phyloP scores from a whole-genome alignment of 768 basidiomycete species.

The Piloderma croceum region DNA sequence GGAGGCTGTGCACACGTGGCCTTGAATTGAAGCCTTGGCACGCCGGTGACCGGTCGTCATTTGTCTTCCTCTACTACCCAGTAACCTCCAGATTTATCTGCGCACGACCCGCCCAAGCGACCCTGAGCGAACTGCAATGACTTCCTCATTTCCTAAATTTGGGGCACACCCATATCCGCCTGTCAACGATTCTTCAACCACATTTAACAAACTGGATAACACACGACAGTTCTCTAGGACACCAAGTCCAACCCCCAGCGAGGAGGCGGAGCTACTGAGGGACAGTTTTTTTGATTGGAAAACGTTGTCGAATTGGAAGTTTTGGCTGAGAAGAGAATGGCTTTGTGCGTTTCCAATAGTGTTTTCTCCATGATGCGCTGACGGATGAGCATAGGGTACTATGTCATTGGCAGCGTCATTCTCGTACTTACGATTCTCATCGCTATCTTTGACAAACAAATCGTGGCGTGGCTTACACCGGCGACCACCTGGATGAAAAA shows the following conservation, averaged over 20 bases:
- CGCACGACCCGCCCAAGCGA: no score
- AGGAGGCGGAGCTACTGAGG: conserved; percentile 35
- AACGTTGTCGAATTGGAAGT: conserved; percentile 37
- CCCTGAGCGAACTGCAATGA: no score
- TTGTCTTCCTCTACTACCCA: no score
- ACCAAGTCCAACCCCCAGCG: conserved; percentile 63
- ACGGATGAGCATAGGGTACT: conserved; percentile 38
- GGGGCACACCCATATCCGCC: no score
- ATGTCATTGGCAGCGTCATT: conserved; percentile 43
- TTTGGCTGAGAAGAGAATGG: conserved; percentile 54
- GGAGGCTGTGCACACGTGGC: no score
- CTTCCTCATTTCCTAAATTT: no score
- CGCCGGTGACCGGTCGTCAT: no score
- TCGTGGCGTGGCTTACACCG: conserved; percentile 42
- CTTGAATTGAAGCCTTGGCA: no score
- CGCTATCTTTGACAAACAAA: conserved; percentile 58
- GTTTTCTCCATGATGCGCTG: neutral
- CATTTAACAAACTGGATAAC: no score
- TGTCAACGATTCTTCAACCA: no score
- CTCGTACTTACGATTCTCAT: conserved; percentile 48
- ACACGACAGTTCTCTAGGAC: conserved; percentile 34
- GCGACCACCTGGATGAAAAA: conserved; percentile 40
- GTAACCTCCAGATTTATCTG: no score
- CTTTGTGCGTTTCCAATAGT: conserved; percentile 38
- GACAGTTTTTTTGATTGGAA: conserved; percentile 43